A percentile compares a stretch with the other conserved stretches of the same genome.
Conservation (phyloP, 805 yeast species). For the Wickerhamiella azymoides region DNA sequence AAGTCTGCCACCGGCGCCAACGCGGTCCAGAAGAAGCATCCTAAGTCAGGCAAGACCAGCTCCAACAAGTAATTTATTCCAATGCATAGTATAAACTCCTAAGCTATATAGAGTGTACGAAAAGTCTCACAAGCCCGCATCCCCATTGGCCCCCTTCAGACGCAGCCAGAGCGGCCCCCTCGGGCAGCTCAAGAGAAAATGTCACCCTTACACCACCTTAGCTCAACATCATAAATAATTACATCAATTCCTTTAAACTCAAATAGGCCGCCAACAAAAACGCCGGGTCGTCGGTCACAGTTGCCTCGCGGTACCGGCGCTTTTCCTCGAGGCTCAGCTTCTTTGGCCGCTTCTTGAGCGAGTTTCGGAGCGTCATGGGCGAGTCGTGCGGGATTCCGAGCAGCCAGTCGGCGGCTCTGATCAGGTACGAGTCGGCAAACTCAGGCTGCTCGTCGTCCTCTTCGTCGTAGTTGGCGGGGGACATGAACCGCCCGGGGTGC, state of each 20-base stretch:
- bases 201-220: too few relatives aligned
- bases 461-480: background rate
- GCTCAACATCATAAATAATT: conserved; percentile 15
- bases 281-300: conserved; percentile 10
- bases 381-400: conserved; percentile 11
- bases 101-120: too few relatives aligned
- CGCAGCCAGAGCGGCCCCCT: too few relatives aligned
- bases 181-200: too few relatives aligned
- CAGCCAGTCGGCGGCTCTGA: conserved; percentile 11
- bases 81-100: too few relatives aligned
- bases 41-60: background rate
- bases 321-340: conserved; percentile 5
- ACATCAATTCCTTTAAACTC: conserved; percentile 15
- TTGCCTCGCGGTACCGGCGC: conserved; percentile 9
- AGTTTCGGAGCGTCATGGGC: conserved; percentile 7
- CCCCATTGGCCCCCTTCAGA: too few relatives aligned
- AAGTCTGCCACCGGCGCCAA: background rate
- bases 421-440: conserved; percentile 3
- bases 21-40: background rate
- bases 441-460: conserved; percentile 2
- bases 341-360: conserved; percentile 2
- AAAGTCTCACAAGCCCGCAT: too few relatives aligned
- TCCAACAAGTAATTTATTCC: background rate
- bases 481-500: conserved; percentile 1
- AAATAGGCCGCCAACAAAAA: conserved; percentile 10